phyloP scores from a whole-genome alignment of 2,329 filamentous ascomycete genomes.

The Sarocladium oryzae region DNA sequence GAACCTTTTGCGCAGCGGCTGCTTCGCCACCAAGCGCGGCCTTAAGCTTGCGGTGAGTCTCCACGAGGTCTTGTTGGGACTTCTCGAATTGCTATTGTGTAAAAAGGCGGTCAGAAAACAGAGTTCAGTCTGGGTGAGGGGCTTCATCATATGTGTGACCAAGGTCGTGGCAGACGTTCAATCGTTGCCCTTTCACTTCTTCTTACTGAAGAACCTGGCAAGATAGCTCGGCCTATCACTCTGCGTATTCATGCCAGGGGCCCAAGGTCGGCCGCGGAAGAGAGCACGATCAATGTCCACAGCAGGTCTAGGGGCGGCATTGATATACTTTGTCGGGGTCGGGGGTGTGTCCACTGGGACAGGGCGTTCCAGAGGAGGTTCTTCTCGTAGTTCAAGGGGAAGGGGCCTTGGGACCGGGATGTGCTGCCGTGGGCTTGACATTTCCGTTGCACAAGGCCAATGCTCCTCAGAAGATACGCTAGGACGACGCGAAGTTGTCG shows the following conservation, averaged over 20 bases:
- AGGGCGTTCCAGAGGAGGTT: background rate
- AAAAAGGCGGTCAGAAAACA: too few relatives aligned
- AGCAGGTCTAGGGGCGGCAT: background rate
- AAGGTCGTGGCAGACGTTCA: background rate
- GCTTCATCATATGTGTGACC: background rate
- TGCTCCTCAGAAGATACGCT: background rate
- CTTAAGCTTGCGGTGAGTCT: constrained; percentile 49
- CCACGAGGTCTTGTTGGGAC: constrained; percentile 48
- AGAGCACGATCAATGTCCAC: background rate
- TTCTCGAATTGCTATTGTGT: constrained; percentile 49
- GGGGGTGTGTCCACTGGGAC: background rate
- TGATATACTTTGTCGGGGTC: background rate
- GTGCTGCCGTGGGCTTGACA: background rate
- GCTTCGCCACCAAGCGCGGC: constrained; percentile 42
- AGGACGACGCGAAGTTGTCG: background rate
- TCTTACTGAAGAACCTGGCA: background rate
- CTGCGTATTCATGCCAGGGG: background rate
- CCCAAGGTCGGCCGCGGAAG: background rate
- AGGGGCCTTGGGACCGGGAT: background rate
- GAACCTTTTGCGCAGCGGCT: constrained; percentile 46
- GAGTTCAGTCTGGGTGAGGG: background rate
- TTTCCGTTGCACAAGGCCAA: background rate
- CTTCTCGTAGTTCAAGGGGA: background rate
- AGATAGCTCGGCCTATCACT: background rate
- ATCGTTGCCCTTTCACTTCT: background rate